These are phyloP conservation scores for Coelastrella sp. DNA, from an alignment of 139 green algal species.

Conservation along the genomic window DNA sequence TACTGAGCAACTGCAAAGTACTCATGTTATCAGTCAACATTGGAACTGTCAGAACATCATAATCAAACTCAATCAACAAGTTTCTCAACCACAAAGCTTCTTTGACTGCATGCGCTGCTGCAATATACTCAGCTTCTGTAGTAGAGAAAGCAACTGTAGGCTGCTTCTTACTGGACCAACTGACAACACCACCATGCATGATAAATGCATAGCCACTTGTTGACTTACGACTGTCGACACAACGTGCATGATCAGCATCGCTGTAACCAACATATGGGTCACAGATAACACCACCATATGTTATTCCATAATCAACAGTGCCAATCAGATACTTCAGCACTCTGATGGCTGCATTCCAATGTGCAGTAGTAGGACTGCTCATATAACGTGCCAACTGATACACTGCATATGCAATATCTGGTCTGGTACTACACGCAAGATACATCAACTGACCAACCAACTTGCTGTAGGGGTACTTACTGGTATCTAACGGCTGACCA, in stretches of 20 bases:
- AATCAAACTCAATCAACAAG: conserved; percentile 48
- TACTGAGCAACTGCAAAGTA: not conserved
- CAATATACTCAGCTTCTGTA: conserved; percentile 62
- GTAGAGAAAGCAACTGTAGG: conserved; percentile 64
- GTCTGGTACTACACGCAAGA: not conserved
- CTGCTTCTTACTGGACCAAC: conserved; percentile 58
- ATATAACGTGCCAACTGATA: not conserved
- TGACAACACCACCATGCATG: conserved; percentile 46
- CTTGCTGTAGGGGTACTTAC: not conserved
- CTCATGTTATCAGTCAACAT: not conserved
- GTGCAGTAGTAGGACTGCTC: not conserved
- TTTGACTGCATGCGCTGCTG: conserved; percentile 56
- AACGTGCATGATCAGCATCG: not conserved
- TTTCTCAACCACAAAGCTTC: conserved; percentile 61
- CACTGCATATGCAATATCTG: not conserved
- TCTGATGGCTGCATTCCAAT: not conserved
- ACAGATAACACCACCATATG: not conserved
- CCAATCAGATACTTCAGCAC: not conserved
- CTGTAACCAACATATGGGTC: not conserved
- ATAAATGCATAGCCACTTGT: not conserved
- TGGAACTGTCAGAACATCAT: not conserved
- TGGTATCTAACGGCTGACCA: not conserved
- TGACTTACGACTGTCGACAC: not conserved
- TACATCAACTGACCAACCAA: not conserved
- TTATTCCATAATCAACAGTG: not conserved